These are phyloP conservation scores for Chlorella variabilis DNA, from an alignment of 163 green algal genomes.

Conservation along the genomic window DNA sequence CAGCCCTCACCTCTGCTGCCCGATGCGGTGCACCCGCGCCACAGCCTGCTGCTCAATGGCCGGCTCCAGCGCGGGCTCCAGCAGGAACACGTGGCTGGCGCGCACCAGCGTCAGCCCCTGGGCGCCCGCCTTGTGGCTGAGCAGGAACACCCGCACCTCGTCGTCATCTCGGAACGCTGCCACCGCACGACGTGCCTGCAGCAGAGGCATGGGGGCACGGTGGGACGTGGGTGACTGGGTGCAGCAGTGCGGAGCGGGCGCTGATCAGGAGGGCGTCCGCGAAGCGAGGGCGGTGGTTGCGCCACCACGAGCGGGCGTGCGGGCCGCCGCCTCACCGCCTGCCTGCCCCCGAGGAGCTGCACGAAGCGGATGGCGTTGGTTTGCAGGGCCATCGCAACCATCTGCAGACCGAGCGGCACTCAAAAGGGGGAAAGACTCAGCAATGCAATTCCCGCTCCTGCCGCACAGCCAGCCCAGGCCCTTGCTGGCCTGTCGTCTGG, in stretches of 20 bases:
- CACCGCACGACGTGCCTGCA: slow-evolving; percentile 8
- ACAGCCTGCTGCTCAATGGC: slow-evolving; percentile 89
- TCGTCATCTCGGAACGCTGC: slow-evolving; percentile 35
- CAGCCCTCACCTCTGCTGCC: slow-evolving; percentile 57
- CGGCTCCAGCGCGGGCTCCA: slow-evolving; percentile 80
- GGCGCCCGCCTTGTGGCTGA: slow-evolving; percentile 43
- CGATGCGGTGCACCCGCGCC: slow-evolving; percentile 84
- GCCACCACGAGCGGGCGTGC: no score
- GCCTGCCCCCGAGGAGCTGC: slow-evolving; percentile 26
- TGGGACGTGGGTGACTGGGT: not conserved
- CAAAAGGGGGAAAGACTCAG: not conserved
- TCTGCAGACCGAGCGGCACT: not conserved
- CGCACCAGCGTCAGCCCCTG: slow-evolving; percentile 42
- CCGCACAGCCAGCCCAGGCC: no score
- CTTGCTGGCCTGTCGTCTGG: no score
- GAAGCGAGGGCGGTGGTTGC: no score
- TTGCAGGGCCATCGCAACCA: slow-evolving; percentile 45
- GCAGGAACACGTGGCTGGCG: slow-evolving; percentile 84
- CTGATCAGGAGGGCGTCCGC: no score
- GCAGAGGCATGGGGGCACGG: no score
- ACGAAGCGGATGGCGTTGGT: slow-evolving; percentile 48
- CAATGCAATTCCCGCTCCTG: no score
- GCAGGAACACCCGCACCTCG: slow-evolving; percentile 49
- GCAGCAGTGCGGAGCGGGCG: no score
- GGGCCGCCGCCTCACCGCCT: slow-evolving; percentile 36